Base-by-base conservation (phyloP, 805 yeast genomes). In the Cyberlindnera mississippiensis region DNA sequence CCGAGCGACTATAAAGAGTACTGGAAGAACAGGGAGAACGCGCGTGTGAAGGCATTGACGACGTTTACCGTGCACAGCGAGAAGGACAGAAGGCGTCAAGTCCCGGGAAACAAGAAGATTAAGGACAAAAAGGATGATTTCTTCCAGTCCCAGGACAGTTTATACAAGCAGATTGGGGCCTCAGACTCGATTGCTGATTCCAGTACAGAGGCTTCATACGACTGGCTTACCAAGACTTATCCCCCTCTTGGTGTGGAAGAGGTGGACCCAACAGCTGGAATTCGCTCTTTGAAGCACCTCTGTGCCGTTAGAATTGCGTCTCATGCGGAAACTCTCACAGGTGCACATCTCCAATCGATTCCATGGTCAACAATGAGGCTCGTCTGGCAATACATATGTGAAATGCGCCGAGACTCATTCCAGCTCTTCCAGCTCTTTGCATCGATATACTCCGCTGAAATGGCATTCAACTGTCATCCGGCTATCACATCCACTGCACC, bases 331-430 rank as follows among this genome's bases (percentile, higher is more conserved):
- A 40, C 36, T 6, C 29, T 67, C 17, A 58, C 48, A 0, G 16
- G 14, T 1, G 24, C 41, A 2, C 61, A 63, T 33, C 38, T 67
- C 6, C 38, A 39, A 12, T 37, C 49, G 9, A 50, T 41, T 8
- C 51, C 19, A 36, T 65, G 51, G 60, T 34, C 33, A 26, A 37
- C 55, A 6, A 65, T 71, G 71, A 26, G 35, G 8, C 20, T 14
- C 2, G 67, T 66, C 1, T 68, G 73, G 73, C 12, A 46, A 1
- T 47, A 44, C 38, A 56, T 65, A 24, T 57, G 47, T 17, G 34
- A 15, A 40, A 54, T 45, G 64, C 60, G 49, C 36, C 38, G 41
- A 7, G 73, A 68, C 43, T 46, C 60, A 0, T 64, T 63, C 19
- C 26, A 33, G 1, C 22, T 61, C 1, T 67, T 62, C 45, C 41